Percentiles rank a stretch among this genome's conserved stretches.
These are phyloP conservation scores for Orychophragmus violaceus DNA, from an alignment of 345 rosid genomes.

Conservation along the genomic window DNA sequence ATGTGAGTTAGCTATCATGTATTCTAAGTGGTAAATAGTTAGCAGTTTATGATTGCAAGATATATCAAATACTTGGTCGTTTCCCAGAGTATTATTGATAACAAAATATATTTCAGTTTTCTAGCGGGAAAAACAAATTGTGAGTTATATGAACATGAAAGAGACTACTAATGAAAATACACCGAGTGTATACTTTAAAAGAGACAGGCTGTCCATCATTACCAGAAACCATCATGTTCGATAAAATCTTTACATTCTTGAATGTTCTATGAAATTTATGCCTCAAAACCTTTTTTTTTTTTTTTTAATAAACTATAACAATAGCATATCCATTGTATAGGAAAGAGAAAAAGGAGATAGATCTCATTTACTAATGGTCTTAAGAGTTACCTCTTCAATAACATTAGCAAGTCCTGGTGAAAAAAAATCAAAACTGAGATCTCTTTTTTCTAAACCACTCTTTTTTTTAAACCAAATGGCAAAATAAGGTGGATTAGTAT, in stretches of 20 bases:
- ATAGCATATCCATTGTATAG: background rate
- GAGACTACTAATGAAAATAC: too few relatives aligned
- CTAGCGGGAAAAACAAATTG: too few relatives aligned
- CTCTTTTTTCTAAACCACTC: conserved; percentile 67
- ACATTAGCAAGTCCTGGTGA: conserved; percentile 97
- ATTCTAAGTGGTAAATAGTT: background rate
- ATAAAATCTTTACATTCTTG: conserved; percentile 69
- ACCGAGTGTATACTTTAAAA: conserved; percentile 69
- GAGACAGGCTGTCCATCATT: conserved; percentile 52
- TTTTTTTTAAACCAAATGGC: conserved; percentile 34
- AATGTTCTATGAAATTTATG: conserved; percentile 71
- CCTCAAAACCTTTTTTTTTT: conserved; percentile 91
- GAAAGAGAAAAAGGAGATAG: background rate
- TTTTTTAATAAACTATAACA: too few relatives aligned
- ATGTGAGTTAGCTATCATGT: conserved; percentile 77
- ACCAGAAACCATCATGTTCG: conserved; percentile 71
- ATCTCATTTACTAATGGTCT: background rate
- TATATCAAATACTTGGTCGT: background rate
- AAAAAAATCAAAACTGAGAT: conserved; percentile 75
- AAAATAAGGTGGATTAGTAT: background rate
- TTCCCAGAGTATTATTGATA: background rate
- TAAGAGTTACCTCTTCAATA: conserved; percentile 72
- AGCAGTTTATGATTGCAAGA: background rate
- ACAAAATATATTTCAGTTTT: too few relatives aligned
- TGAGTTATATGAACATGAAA: too few relatives aligned